These are phyloP conservation scores for Bruguiera hainesii DNA, from an alignment of 441 rosid species.

Conservation along the genomic window DNA sequence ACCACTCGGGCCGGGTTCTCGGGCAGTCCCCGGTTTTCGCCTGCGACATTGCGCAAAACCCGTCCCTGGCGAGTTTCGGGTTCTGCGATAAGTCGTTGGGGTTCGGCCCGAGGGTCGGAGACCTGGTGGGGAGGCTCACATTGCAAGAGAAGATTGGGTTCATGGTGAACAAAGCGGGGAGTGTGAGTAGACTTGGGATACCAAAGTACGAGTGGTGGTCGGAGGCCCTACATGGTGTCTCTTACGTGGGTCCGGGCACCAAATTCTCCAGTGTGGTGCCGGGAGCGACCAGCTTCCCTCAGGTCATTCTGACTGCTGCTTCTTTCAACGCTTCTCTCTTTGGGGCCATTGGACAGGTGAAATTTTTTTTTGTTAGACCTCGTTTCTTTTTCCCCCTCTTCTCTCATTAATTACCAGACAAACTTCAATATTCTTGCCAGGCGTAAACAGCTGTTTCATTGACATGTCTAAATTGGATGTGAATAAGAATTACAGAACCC, in stretches of 20 bases:
- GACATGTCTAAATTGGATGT: too few relatives aligned
- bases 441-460: too few relatives aligned
- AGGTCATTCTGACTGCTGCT: slow-evolving; percentile 86
- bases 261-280: slow-evolving; percentile 57
- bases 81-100: slow-evolving; percentile 52
- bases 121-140: slow-evolving; percentile 63
- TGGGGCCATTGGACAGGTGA: slow-evolving; percentile 81
- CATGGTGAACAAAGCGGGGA: slow-evolving; percentile 45
- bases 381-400: not conserved
- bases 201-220: slow-evolving; percentile 94
- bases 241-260: slow-evolving; percentile 69
- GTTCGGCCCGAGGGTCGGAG: slow-evolving; percentile 48
- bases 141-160: slow-evolving; percentile 69
- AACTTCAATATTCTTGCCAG: not conserved
- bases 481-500: too few relatives aligned
- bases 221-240: slow-evolving; percentile 92
- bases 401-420: not conserved
- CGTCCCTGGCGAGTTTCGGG: slow-evolving; percentile 42
- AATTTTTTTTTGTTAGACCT: not conserved
- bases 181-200: slow-evolving; percentile 66
- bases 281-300: slow-evolving; percentile 95
- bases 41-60: slow-evolving; percentile 49
- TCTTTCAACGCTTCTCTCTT: slow-evolving; percentile 80
- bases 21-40: slow-evolving; percentile 75
- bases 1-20: not conserved